Evolutionary conservation across 2,329 filamentous ascomycete genomes (phyloP).

Genomic region (Aspergillus fijiensis): DNA sequence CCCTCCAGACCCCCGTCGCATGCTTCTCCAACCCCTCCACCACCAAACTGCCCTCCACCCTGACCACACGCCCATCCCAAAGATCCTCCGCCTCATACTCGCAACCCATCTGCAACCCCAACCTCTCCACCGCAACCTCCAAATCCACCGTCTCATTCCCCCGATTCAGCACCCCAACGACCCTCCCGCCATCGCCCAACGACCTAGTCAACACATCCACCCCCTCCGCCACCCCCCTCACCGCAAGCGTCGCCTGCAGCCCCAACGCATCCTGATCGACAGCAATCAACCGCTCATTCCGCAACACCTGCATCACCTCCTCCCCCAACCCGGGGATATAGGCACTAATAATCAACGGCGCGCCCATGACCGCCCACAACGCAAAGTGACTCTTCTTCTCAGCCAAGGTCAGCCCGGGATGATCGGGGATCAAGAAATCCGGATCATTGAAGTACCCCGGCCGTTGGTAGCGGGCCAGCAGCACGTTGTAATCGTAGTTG

Average conservation of each 20-base stretch:
- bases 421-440: slow-evolving; percentile 53
- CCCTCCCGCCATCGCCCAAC: slow-evolving; percentile 48
- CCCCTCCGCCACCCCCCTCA: slow-evolving; percentile 40
- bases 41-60: slow-evolving; percentile 24
- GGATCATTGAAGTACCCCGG: slow-evolving; percentile 50
- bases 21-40: slow-evolving; percentile 36
- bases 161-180: slow-evolving; percentile 51
- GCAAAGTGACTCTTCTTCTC: slow-evolving; percentile 52
- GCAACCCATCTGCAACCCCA: slow-evolving; percentile 36
- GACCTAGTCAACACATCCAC: slow-evolving; percentile 51
- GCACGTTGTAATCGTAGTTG: slow-evolving; percentile 49
- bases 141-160: slow-evolving; percentile 32
- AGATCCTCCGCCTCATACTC: slow-evolving; percentile 43
- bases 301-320: slow-evolving; percentile 39
- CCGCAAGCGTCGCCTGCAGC: slow-evolving; percentile 50
- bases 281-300: slow-evolving; percentile 44
- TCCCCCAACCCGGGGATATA: slow-evolving; percentile 40
- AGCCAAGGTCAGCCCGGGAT: slow-evolving; percentile 43
- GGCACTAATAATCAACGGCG: slow-evolving; percentile 51
- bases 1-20: slow-evolving; percentile 46
- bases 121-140: slow-evolving; percentile 35
- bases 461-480: slow-evolving; percentile 48
- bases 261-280: slow-evolving; percentile 47
- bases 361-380: slow-evolving; percentile 53
- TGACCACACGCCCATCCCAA: slow-evolving; percentile 41